These are phyloP conservation scores for Lachancea waltii DNA, from an alignment of 805 yeast species.

Conservation along the genomic window DNA sequence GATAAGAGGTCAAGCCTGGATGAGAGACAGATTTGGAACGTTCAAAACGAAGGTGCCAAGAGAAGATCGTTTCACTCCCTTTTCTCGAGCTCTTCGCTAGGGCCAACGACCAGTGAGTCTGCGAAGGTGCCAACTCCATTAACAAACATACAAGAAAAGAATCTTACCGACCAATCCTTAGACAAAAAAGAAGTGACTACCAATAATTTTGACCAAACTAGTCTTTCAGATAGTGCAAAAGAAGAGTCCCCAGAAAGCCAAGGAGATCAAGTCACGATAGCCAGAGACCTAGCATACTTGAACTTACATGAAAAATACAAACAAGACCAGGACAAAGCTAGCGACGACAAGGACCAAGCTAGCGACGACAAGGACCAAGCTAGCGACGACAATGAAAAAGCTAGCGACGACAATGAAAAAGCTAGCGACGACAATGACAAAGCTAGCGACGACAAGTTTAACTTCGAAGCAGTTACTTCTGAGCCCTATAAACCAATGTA, in stretches of 20 bases:
- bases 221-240: too few species aligned
- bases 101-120: constrained; percentile 1
- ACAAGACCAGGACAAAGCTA: background rate
- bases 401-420: background rate
- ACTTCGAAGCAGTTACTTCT: constrained; percentile 18
- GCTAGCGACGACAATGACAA: constrained; percentile 3
- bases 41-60: background rate
- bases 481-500: constrained; percentile 15
- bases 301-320: too few species aligned
- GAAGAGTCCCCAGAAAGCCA: too few species aligned
- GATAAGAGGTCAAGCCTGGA: background rate
- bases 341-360: background rate
- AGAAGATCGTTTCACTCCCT: constrained; percentile 18
- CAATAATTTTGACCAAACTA: too few species aligned
- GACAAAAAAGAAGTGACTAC: too few species aligned
- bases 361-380: background rate
- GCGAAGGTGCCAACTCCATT: background rate
- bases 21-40: background rate
- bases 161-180: too few species aligned
- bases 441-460: constrained; percentile 20
- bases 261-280: too few species aligned
- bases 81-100: constrained; percentile 11
- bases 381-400: background rate
- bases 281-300: too few species aligned
- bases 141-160: constrained; percentile 4